Evolutionary conservation across 2,329 filamentous ascomycete genomes (phyloP), one percentile per base, ranked within the genome.

Genomic region (Diaporthe citrichinensis): DNA sequence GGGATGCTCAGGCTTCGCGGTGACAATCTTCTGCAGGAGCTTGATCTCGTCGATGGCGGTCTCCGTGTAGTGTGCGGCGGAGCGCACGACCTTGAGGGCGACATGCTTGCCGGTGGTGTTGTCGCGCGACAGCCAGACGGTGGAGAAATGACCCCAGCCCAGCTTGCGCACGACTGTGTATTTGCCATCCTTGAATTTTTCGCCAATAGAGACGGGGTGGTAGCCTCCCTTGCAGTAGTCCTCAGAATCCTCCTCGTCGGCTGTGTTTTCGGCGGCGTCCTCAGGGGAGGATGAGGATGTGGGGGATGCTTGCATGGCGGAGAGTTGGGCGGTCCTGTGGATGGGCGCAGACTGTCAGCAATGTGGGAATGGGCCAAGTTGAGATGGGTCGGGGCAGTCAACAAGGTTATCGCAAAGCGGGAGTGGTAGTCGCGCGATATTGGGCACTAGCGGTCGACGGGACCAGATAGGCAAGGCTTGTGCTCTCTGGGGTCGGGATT

Each of bases 141-240:
- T 99, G n/a, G 96, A 98, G 87, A 98, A 99, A 83, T 98, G 96
- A 78, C 97, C 97, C 96, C 96, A 98, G 80, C 96, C 96, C 72
- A 98, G 90, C 88, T 98, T 98, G 86, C 96, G 94, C 84, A 98
- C 94, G 75, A 98, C 93, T 23, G 96, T 97, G 86, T 99, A 99
- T 87, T 95, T 96, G 80, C 95, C 96, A 84, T 98, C 95, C 84
- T 98, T 98, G 90, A 98, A 98, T 82, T 95, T 94, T 87, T 99
- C 97, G 81, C 97, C 97, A 76, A 98, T 94, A 81, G 92, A 90
- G 68, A 99, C 97, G 3, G 97, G 97, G 83, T 99, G 97, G 85
- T 98, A 99, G 77, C 97, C 97, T 81, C 97, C 97, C 87, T 98
- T 98, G 91, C 96, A 98, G 88, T 99, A 99, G 85, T 99, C 97